Percentiles rank a stretch among this genome's conserved stretches.
Conservation (phyloP, 2,329 filamentous ascomycete species). For the Aureobasidium uvarum region DNA sequence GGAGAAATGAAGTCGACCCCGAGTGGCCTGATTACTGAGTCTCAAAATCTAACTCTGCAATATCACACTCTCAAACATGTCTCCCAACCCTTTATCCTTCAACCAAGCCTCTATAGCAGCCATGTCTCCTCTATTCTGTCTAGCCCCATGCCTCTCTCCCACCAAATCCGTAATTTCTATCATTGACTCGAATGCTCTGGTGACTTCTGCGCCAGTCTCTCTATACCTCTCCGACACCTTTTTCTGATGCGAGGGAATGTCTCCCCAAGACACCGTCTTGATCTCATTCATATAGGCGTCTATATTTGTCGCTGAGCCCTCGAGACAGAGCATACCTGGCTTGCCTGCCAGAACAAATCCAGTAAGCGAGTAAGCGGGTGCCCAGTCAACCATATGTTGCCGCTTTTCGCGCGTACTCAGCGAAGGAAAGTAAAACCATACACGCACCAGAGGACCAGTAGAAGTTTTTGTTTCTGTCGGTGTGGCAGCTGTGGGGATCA, state of each 20-base stretch:
- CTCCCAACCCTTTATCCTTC: constrained; percentile 46
- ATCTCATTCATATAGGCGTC: constrained; percentile 63
- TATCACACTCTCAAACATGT: constrained; percentile 47
- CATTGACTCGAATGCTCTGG: constrained; percentile 56
- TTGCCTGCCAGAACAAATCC: constrained; percentile 62
- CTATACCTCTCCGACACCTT: constrained; percentile 59
- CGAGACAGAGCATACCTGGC: constrained; percentile 55
- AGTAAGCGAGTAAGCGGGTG: constrained; percentile 54
- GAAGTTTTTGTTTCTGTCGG: background rate
- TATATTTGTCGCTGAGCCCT: constrained; percentile 49
- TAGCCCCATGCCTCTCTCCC: constrained; percentile 47
- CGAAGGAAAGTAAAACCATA: constrained; percentile 64
- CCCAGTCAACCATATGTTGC: constrained; percentile 56
- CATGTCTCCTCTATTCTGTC: constrained; percentile 56
- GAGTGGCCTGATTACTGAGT: constrained; percentile 58
- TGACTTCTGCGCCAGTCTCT: constrained; percentile 39
- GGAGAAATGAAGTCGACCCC: constrained; percentile 66
- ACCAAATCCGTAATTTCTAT: constrained; percentile 55
- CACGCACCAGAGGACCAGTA: constrained; percentile 47
- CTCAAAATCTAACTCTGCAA: background rate
- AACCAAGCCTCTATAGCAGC: constrained; percentile 54
- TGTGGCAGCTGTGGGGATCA: constrained; percentile 27
- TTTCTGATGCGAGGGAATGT: constrained; percentile 61
- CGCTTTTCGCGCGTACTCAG: constrained; percentile 60
- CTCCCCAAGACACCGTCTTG: constrained; percentile 62